Percentiles rank a stretch among this genome's conserved stretches.
Evolutionary conservation across 345 rosid genomes (phyloP).

Genomic region (Populus deltoides): DNA sequence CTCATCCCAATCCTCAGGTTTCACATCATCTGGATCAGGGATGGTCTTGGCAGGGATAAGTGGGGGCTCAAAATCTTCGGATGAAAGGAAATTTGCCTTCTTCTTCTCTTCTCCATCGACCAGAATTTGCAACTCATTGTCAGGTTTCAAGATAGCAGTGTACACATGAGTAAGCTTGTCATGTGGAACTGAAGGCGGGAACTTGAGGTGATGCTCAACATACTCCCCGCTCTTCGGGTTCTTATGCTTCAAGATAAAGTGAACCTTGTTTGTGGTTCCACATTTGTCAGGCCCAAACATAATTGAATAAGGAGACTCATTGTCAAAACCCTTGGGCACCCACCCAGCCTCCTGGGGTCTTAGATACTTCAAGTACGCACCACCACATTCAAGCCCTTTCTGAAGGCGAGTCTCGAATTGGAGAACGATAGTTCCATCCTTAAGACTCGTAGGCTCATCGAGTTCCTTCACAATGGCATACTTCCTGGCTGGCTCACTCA

Average conservation of each 20-base stretch:
- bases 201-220: constrained; percentile 76
- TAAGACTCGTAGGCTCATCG: constrained; percentile 51
- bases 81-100: constrained; percentile 60
- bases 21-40: constrained; percentile 88
- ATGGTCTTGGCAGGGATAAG: constrained; percentile 75
- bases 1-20: constrained; percentile 90
- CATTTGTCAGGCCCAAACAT: constrained; percentile 96
- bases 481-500: constrained; percentile 69
- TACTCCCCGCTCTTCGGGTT: constrained; percentile 83
- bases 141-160: constrained; percentile 72
- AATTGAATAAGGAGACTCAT: constrained; percentile 75
- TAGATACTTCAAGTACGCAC: constrained; percentile 76
- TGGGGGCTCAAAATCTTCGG: constrained; percentile 78
- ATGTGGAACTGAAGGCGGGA: constrained; percentile 70
- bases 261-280: constrained; percentile 84
- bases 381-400: constrained; percentile 86
- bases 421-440: constrained; percentile 67
- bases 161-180: constrained; percentile 83
- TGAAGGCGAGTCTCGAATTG: constrained; percentile 78
- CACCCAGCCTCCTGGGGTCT: constrained; percentile 80
- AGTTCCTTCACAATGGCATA: constrained; percentile 78
- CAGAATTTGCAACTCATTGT: constrained; percentile 60
- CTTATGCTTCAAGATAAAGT: constrained; percentile 83
- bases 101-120: constrained; percentile 86
- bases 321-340: constrained; percentile 59